Base-by-base conservation (phyloP, 192 early-diverging fungal species). In the Coemansia sp. region DNA sequence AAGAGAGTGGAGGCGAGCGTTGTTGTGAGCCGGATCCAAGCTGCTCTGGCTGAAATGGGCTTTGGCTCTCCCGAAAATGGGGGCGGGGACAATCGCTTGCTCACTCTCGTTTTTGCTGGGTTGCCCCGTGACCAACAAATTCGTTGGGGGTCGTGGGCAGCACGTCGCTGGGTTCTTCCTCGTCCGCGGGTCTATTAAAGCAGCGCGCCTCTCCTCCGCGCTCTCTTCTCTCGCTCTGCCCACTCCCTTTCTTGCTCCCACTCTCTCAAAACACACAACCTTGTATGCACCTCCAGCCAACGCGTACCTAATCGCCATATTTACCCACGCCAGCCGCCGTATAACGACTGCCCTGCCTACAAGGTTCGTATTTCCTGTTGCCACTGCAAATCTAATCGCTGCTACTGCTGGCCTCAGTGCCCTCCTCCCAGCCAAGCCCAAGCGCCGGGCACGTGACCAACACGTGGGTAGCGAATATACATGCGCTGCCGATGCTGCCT, bases 111-210 rank as follows among this genome's bases (percentile, higher is more conserved):
- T 20, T 18, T 45, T 9, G 43, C 43, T 45, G 25, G 36, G 38
- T 18, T 28, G 23, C 61, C 61, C 61, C 61, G 61, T 62, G 61
- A 62, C 61, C 43, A 25, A 34, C 31, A 76, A 31, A 64, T 52
- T 68, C 71, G 64, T 66, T 76, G 61, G 75, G 68, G 69, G 26
- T 55, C 55, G 28, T 35, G 56, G 36, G 38, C 64, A 16, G 25
- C 21, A 37, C 50, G n/a, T 56, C 52, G 28, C 56, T 31, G 65
- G 45, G 28, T n/a, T 16, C 59, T 26, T n/a, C 42, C 9, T 33
- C 39, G 42, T 31, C 31, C 31, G 31, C 31, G 59, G 18, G 20
- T 41, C 18, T 50, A 25, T 63, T 37, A 52, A 52, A 52, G 48
- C 21, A 23, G 38, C 38, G 45, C 48, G 23, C 25, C 23, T 23